Evolutionary conservation across 441 rosid species (phyloP), one percentile per base, ranked within the genome.

Genomic region (Croton laevigatus): DNA sequence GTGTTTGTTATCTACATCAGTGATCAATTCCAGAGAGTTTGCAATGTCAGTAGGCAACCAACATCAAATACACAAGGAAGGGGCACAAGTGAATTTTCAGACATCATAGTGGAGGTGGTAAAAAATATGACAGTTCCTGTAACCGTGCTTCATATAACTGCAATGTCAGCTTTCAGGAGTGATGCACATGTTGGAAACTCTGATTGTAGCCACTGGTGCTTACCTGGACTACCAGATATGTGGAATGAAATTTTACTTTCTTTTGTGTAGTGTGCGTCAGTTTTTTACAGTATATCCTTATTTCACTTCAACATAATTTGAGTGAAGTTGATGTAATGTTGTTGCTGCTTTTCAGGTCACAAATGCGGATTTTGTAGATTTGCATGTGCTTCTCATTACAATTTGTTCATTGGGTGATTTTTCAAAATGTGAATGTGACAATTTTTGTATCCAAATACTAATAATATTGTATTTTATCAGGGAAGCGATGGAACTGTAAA

Each of bases 201-300:
- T 37, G 97, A 91, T 76, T 91, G 97, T 82, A 89, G 94, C 81
- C 97, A 89, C 78, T 91, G 97, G 97, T 91, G 97, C 76, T 73
- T 91, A 64, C 97, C 97, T 27, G 94, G 94, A 76, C 86, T 87
- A 46, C 92, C 97, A 68, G 93, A 91, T 83, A 76, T 76, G 38
- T 91, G 97, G 97, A 91, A 89, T 65, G 91, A 91, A 67, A 81
- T 91, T 59, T 75, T 91, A 27, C 85, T 89, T 69, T 81, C 85
- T 34, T 80, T 78, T 66, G 63, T 91, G 32, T 27, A 27, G 32
- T 27, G 32, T 1, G 32, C 2, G 1, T 27, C 32, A 27, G 32
- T 27, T 27, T 27, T 27, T 27, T 27, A n/a, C n/a, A n/a, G n/a
- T 27, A 27, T 27, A 27, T 27, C 32, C 32, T 27, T 27, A 27